phyloP scores from a whole-genome alignment of 2,329 filamentous ascomycete species.

The Parastagonospora avenae region DNA sequence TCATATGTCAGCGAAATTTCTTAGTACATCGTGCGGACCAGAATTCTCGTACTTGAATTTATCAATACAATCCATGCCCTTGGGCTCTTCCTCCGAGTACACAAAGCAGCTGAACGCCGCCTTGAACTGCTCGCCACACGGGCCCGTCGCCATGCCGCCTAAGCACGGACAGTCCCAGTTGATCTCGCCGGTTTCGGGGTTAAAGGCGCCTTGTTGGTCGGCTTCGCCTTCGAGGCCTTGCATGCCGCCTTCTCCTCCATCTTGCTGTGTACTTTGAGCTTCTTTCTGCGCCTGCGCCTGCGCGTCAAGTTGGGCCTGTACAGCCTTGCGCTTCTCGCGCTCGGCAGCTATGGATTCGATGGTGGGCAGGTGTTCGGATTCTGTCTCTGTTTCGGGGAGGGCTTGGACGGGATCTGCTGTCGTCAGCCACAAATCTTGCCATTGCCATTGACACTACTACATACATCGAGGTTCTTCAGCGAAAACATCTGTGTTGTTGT shows the following conservation, averaged over 20 bases:
- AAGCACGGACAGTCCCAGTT: slow-evolving; percentile 99
- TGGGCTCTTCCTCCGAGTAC: slow-evolving; percentile 91
- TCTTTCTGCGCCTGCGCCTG: slow-evolving; percentile 30
- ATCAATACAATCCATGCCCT: slow-evolving; percentile 96
- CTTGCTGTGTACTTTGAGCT: slow-evolving; percentile 16
- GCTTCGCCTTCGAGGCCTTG: slow-evolving; percentile 78
- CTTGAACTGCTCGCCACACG: slow-evolving; percentile 94
- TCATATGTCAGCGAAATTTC: too few relatives aligned
- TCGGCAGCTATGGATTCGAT: slow-evolving; percentile 53
- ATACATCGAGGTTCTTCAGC: slow-evolving; percentile 79
- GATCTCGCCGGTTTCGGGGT: slow-evolving; percentile 98
- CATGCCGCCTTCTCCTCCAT: slow-evolving; percentile 44
- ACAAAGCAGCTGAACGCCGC: slow-evolving; percentile 98
- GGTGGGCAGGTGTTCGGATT: slow-evolving; percentile 50
- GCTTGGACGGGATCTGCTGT: slow-evolving; percentile 30
- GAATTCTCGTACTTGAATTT: slow-evolving; percentile 99
- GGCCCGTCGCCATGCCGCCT: slow-evolving; percentile 94
- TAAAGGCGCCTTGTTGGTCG: slow-evolving; percentile 87
- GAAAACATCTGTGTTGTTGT: slow-evolving; percentile 88
- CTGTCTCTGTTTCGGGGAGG: slow-evolving; percentile 48
- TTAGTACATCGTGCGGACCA: too few relatives aligned
- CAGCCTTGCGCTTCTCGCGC: slow-evolving; percentile 42
- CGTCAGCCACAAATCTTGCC: slow-evolving; percentile 13
- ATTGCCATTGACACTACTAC: slow-evolving; percentile 32
- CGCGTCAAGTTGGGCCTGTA: slow-evolving; percentile 38